phyloP scores from a whole-genome alignment of 1,139 yeast genomes.

The Debaryomyces coudertii region DNA sequence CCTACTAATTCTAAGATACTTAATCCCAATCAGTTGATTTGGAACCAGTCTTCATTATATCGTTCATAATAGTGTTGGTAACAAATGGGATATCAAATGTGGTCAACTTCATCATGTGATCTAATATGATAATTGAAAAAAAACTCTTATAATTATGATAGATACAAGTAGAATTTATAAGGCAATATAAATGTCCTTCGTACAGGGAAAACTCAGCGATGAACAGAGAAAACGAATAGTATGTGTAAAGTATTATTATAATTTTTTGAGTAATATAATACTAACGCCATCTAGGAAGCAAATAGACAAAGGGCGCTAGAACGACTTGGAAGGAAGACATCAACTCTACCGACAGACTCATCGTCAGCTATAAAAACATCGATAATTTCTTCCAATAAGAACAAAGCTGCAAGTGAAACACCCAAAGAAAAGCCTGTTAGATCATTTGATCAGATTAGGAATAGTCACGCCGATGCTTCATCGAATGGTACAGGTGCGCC shows the following conservation, averaged over 20 bases:
- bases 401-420: conserved; percentile 13
- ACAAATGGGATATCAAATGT: not conserved
- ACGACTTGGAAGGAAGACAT: conserved; percentile 48
- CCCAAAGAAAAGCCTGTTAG: not conserved
- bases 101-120: conserved; percentile 6
- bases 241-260: conserved; percentile 17
- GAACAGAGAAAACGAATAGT: conserved; percentile 31
- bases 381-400: not conserved
- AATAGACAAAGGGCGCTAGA: conserved; percentile 64
- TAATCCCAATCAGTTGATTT: not conserved
- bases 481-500: not conserved
- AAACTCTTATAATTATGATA: not conserved
- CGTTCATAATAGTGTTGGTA: too few relatives aligned
- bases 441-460: conserved; percentile 4
- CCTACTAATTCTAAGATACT: not conserved
- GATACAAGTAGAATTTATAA: not conserved
- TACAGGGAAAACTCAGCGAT: conserved; percentile 27
- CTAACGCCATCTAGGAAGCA: conserved; percentile 47
- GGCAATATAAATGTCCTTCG: conserved; percentile 22
- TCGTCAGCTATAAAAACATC: not conserved
- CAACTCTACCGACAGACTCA: conserved; percentile 14
- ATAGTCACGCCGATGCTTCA: conserved; percentile 7
- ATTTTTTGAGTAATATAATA: conserved; percentile 9
- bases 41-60: too few relatives aligned
- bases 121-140: conserved; percentile 1